Conservation (phyloP, 1,284 basidiomycete species). For the Ceratobasidium sp. region DNA sequence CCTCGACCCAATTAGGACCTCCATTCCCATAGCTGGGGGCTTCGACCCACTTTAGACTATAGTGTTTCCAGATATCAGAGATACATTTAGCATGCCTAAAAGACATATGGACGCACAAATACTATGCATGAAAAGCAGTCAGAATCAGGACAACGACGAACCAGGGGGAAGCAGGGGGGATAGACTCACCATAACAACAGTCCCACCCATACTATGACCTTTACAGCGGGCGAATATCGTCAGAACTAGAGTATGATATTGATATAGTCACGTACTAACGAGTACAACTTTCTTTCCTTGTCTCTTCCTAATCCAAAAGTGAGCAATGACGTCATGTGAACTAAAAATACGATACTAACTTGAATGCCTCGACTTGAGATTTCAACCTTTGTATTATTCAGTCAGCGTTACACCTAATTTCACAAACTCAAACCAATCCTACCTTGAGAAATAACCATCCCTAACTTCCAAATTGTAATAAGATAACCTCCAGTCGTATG, state of each 20-base stretch:
- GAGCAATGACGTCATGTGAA: not conserved
- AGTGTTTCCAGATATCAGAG: not conserved
- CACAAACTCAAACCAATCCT: not conserved
- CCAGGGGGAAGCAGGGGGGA: too few relatives aligned
- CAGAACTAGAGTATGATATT: not conserved
- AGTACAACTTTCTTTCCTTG: slow-evolving; percentile 88
- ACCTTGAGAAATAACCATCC: slow-evolving; percentile 88
- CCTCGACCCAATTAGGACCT: slow-evolving; percentile 93
- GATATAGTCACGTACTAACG: slow-evolving; percentile 56
- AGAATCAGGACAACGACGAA: not conserved
- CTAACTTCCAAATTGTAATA: slow-evolving; percentile 91
- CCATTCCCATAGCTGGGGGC: slow-evolving; percentile 86
- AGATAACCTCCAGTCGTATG: slow-evolving; percentile 94
- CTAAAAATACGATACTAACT: slow-evolving; percentile 60
- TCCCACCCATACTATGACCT: slow-evolving; percentile 43
- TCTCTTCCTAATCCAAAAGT: slow-evolving; percentile 64
- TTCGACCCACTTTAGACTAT: slow-evolving; percentile 96
- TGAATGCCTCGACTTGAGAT: slow-evolving; percentile 85
- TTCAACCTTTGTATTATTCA: slow-evolving; percentile 73
- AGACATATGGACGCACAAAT: slow-evolving; percentile 67
- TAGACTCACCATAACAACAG: slow-evolving; percentile 29
- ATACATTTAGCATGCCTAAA: not conserved
- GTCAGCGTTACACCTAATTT: not conserved
- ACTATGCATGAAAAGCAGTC: slow-evolving; percentile 58
- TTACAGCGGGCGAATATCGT: not conserved